Base-by-base conservation (phyloP, 495 filamentous ascomycete genomes). In the Copromyces sp. region DNA sequence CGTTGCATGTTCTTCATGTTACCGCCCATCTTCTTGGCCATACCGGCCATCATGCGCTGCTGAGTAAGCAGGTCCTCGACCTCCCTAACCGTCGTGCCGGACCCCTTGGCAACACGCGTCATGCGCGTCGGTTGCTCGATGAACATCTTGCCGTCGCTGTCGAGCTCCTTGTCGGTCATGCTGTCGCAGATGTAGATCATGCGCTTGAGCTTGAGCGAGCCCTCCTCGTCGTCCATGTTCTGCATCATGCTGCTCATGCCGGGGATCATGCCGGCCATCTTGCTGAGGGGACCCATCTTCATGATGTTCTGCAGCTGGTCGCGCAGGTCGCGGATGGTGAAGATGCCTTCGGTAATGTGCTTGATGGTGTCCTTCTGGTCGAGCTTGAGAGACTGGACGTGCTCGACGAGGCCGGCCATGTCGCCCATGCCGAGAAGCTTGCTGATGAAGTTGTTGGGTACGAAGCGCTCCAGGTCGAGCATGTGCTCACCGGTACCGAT, bases 121-220 rank as follows among this genome's bases (percentile, higher is more conserved):
- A 98, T 97, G 14, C 95, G 92, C 61, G 92, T 92, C 12, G 95
- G 95, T 80, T 97, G 91, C 61, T 96, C 92, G 73, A 94, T 89
- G 76, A 99, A 97, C 72, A 94, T 86, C 82, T 96, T 97, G 73
- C 95, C 96, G 78, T 99, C 95, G 69, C 90, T 90, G 76, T 99
- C 94, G 24, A 99, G 87, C 77, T 99, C 95, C 76, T 94, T 94
- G 32, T 90, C 88, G 1, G 95, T 98, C 95, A 99, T 98, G 76
- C 89, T 92, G 85, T 99, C 95, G 82, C 94, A 97, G 72, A 99
- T 98, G 83, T 97, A 98, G 76, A 98, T 92, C 96, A 98, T 98
- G 73, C 96, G 93, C 79, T 95, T 94, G 59, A 99, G 87, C 82
- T 98, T 98, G 79, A 91, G 81, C 35, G 89, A 90, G 4, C 94